These are phyloP conservation scores for Trichosporon coremiiforme DNA, from an alignment of 1,284 basidiomycete genomes.

Conservation along the genomic window DNA sequence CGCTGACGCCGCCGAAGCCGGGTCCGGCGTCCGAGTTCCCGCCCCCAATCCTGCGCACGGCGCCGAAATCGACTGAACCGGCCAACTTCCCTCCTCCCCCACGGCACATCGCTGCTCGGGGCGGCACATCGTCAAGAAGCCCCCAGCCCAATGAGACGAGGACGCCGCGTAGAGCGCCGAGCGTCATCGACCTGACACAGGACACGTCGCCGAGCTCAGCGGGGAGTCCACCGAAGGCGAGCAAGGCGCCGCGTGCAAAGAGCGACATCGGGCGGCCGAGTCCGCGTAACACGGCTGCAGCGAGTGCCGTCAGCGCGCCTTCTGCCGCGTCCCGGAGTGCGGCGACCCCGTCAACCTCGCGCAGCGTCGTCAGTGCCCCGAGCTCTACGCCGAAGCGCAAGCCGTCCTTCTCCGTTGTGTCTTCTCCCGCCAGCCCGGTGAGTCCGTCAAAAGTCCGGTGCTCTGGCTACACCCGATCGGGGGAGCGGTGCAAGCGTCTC, in stretches of 20 bases:
- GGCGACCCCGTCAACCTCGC: background rate
- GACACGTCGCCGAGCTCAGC: background rate
- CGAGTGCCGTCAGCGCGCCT: background rate
- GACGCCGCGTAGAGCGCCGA: background rate
- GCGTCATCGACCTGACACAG: constrained; percentile 13
- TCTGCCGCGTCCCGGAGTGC: background rate
- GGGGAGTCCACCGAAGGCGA: background rate
- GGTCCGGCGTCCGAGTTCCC: background rate
- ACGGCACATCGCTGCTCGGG: background rate
- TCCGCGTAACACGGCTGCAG: background rate
- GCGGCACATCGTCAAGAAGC: background rate
- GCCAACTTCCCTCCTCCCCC: background rate
- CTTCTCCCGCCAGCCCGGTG: background rate
- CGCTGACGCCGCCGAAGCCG: background rate
- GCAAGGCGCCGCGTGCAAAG: background rate
- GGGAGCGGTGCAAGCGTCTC: constrained; percentile 51
- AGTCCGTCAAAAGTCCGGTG: constrained; percentile 37
- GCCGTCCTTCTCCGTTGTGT: background rate
- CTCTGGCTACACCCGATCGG: constrained; percentile 52
- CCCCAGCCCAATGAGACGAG: background rate
- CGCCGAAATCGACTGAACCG: background rate
- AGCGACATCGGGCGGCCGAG: constrained; percentile 6
- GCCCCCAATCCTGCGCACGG: constrained; percentile 10
- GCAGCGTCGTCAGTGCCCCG: background rate
- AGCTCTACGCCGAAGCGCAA: background rate